phyloP scores from a whole-genome alignment of 495 filamentous ascomycete species.

The Hypoxylon fragiforme region DNA sequence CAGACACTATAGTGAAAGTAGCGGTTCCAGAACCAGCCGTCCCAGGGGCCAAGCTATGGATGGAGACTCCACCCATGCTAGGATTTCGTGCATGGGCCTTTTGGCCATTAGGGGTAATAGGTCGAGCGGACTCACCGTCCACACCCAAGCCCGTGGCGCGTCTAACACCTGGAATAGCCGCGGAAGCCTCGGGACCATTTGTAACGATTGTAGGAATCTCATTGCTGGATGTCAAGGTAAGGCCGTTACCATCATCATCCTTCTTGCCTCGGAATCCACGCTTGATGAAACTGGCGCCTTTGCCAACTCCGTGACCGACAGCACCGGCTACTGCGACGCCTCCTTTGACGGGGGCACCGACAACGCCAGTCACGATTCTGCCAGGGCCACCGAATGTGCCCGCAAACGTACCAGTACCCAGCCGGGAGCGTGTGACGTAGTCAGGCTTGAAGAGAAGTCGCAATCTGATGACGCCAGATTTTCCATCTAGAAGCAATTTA shows the following conservation, averaged over 20 bases:
- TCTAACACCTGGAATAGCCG: conserved; percentile 38
- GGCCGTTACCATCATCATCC: conserved; percentile 54
- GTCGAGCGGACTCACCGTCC: conserved; percentile 36
- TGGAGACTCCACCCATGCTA: conserved; percentile 66
- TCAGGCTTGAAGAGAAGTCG: conserved; percentile 91
- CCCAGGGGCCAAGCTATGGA: conserved; percentile 58
- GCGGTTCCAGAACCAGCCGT: conserved; percentile 72
- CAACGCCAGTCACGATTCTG: conserved; percentile 78
- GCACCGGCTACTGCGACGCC: conserved; percentile 70
- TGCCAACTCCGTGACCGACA: conserved; percentile 78
- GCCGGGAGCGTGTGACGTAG: conserved; percentile 84
- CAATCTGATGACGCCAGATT: conserved; percentile 80
- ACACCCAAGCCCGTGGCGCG: conserved; percentile 39
- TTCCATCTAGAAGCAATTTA: conserved; percentile 79
- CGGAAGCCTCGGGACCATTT: conserved; percentile 42
- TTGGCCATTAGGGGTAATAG: conserved; percentile 44
- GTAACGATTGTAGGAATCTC: conserved; percentile 53
- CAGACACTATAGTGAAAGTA: conserved; percentile 76
- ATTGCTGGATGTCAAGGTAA: conserved; percentile 35
- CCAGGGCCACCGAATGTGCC: conserved; percentile 91
- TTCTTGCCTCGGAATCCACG: conserved; percentile 72
- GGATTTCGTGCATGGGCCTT: conserved; percentile 64
- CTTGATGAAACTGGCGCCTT: conserved; percentile 85
- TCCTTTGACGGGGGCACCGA: conserved; percentile 88
- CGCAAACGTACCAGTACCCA: conserved; percentile 90